Evolutionary conservation across 108 stramenopile species (phyloP), one percentile per base, ranked within the genome.

Genomic region (Cyclotella distinguenda): DNA sequence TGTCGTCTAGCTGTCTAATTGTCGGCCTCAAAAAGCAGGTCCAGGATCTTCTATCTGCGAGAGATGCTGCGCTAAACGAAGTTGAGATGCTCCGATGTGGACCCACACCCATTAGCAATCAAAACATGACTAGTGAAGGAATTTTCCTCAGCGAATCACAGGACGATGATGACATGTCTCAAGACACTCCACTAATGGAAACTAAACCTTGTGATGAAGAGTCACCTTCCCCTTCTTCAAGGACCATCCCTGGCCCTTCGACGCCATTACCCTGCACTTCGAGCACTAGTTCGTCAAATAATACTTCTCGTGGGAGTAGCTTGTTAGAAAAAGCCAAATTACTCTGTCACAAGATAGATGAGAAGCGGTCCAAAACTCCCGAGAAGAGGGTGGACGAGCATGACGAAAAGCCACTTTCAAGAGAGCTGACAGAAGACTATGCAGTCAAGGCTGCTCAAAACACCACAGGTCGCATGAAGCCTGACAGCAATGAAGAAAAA

Each of bases 241-340:
- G 12, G 38, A 38, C 38, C 12, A 38, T 38, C 12, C 12, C 38
- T 10, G 38, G 10, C 8, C 38, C 38, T 38, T n/a, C n/a, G n/a
- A n/a, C n/a, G n/a, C n/a, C n/a, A n/a, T n/a, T n/a, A n/a, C n/a
- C n/a, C n/a, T n/a, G n/a, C n/a, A n/a, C n/a, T n/a, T n/a, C n/a
- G n/a, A n/a, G n/a, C n/a, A n/a, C n/a, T n/a, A n/a, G n/a, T n/a
- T n/a, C n/a, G n/a, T 21, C 57, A 10, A 64, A 60, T 21, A 18
- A 33, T 11, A 11, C 54, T 44, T 68, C 77, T 18, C 38, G 64
- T 19, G 77, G 77, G 15, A 77, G 64, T 35, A 66, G 68, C 39
- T 54, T 78, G 13, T 59, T 78, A 0, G 77, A 78, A 52, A 60
- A 64, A 35, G 77, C 77, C 32, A 78, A 78, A 36, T 70, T 58